Evolutionary conservation across 495 filamentous ascomycete species (phyloP).

Genomic region (Penicillium flavigenum): DNA sequence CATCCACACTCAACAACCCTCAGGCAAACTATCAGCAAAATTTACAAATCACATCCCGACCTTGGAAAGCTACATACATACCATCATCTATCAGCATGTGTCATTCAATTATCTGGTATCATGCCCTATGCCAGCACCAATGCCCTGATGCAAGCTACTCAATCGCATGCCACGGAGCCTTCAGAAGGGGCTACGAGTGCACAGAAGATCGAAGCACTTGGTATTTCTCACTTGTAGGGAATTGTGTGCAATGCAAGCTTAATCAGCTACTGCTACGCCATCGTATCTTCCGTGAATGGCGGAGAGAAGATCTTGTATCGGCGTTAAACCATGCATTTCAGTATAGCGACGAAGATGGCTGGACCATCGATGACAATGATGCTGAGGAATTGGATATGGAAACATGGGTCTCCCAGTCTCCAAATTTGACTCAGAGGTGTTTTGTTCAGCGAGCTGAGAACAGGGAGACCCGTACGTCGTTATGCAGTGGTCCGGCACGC

Average conservation of each 20-base stretch:
- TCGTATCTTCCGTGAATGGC: neutral
- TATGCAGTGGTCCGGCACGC: neutral
- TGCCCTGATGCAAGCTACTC: constrained; percentile 10
- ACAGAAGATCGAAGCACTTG: neutral
- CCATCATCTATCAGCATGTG: constrained; percentile 30
- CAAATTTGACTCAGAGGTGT: neutral
- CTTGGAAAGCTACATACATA: neutral
- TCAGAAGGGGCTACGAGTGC: constrained; percentile 28
- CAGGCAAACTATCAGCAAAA: neutral
- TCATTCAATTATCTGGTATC: constrained; percentile 32
- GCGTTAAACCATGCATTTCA: neutral
- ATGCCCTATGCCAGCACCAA: constrained; percentile 28
- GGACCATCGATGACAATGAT: neutral
- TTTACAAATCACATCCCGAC: neutral
- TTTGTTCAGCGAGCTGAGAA: neutral
- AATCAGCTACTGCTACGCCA: neutral
- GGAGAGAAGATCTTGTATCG: neutral
- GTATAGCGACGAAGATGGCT: neutral
- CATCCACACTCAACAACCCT: neutral
- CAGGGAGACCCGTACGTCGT: neutral
- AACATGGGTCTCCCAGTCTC: neutral
- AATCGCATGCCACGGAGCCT: constrained; percentile 25
- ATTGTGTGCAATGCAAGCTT: neutral
- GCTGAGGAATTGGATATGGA: neutral
- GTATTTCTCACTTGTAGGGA: neutral